Evolutionary conservation across 805 yeast genomes (phyloP), one percentile per base, ranked within the genome.

Genomic region (Nakazawaea ishiwadae): DNA sequence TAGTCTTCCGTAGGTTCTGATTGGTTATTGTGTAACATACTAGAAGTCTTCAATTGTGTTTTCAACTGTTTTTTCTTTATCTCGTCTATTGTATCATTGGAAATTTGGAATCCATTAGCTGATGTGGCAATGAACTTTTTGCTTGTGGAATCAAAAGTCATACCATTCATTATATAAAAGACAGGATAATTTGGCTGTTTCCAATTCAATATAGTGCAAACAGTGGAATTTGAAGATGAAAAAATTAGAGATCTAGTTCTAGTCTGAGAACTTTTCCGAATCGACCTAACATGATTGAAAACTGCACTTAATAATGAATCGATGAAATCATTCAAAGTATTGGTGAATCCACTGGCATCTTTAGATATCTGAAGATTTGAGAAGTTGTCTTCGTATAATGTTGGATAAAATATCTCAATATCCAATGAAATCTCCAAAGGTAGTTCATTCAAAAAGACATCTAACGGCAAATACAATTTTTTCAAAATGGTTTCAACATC

Each of bases 161-260:
- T 65, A n/a, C 88, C 86, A 51, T 79, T 81, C 74, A 90, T 77
- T 42, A 81, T 77, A 63, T 86, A 84, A 49, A 93, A 80, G 0
- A 93, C 98, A 0, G 99, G 97, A 63, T 84, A 93, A 59, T 91
- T 91, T 11, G 99, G 98, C 63, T 93, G 99, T 62, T 93, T 93
- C 99, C 99, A 93, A 62, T 93, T 93, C 51, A 93, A 65, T 35
- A 88, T 84, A 9, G 96, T 87, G 62, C 98, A 93, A n/a, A 89
- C 87, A 35, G 80, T 77, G 26, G 96, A 84, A 60, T 89, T 88
- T 42, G 84, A 77, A 1, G 96, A 87, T 10, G 95, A 78, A 60
- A 93, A 86, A 8, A 91, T 80, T 32, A 93, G 65, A 1, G 95
- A 79, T 45, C 96, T 68, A 16, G 75, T 59, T 18, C 59, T 35